A percentile compares a stretch with the other conserved stretches of the same genome.
phyloP scores from a whole-genome alignment of 352 stramenopile genomes.

The Nothophytophthora sp. region DNA sequence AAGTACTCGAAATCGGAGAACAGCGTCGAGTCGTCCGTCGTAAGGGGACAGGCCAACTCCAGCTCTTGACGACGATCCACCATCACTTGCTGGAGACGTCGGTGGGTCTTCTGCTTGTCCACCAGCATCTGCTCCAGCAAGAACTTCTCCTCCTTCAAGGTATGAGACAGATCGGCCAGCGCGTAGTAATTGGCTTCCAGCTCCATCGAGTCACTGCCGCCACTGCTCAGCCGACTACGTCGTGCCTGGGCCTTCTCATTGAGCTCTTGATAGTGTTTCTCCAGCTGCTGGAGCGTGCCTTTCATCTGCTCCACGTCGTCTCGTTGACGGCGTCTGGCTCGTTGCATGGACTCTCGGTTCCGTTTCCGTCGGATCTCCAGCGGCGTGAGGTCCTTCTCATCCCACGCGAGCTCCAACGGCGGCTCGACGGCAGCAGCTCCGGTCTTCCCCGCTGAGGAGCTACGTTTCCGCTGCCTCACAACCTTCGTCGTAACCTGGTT shows the following conservation, averaged over 20 bases:
- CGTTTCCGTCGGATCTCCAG: slow-evolving; percentile 54
- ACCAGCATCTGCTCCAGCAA: slow-evolving; percentile 50
- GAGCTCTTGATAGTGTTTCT: slow-evolving; percentile 43
- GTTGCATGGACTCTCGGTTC: slow-evolving; percentile 61
- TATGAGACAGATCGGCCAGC: slow-evolving; percentile 53
- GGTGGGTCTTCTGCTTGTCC: slow-evolving; percentile 48
- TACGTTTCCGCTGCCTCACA: slow-evolving; percentile 17
- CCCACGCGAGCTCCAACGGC: slow-evolving; percentile 7
- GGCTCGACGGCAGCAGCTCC: neutral
- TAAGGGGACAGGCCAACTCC: slow-evolving; percentile 37
- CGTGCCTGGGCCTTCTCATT: slow-evolving; percentile 35
- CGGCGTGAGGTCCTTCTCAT: slow-evolving; percentile 41
- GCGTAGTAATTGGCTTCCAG: slow-evolving; percentile 52
- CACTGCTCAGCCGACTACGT: slow-evolving; percentile 14
- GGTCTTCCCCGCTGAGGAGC: slow-evolving; percentile 1
- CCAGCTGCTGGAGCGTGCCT: slow-evolving; percentile 41
- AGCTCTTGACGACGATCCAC: slow-evolving; percentile 52
- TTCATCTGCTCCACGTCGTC: slow-evolving; percentile 59
- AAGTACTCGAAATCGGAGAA: slow-evolving; percentile 49
- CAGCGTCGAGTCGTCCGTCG: slow-evolving; percentile 25
- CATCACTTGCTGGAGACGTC: slow-evolving; percentile 51
- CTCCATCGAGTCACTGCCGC: slow-evolving; percentile 6
- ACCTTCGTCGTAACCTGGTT: slow-evolving; percentile 4
- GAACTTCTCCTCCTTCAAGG: slow-evolving; percentile 64
- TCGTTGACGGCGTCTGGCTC: slow-evolving; percentile 40